Evolutionary conservation across 345 rosid species (phyloP).

Genomic region (Theobroma cacao): DNA sequence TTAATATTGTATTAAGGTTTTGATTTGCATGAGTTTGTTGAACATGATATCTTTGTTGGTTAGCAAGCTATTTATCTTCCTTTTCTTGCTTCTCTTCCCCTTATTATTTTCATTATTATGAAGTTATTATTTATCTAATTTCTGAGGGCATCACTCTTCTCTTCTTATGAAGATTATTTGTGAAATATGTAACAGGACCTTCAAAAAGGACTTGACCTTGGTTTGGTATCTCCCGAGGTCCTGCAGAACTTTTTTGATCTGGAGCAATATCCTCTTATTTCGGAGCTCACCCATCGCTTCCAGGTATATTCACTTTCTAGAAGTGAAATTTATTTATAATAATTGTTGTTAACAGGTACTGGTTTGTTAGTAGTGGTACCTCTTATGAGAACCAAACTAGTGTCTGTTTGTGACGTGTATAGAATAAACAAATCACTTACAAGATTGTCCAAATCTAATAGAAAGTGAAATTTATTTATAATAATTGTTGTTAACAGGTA

Average conservation of each 20-base stretch:
- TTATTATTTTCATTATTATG: neutral
- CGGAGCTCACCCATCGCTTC: constrained; percentile 79
- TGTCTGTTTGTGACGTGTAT: neutral
- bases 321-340: neutral
- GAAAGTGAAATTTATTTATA: too few relatives aligned
- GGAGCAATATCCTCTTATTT: constrained; percentile 77
- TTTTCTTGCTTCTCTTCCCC: neutral
- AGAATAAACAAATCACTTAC: neutral
- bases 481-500: neutral
- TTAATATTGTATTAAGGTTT: neutral
- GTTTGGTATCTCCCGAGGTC: constrained; percentile 87
- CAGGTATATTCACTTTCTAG: constrained; percentile 48
- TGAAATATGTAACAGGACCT: constrained; percentile 61
- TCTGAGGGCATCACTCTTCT: neutral
- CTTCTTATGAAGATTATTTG: constrained; percentile 6
- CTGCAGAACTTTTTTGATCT: constrained; percentile 90
- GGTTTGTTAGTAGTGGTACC: too few relatives aligned
- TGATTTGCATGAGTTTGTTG: neutral
- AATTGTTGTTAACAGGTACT: neutral
- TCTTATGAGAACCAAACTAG: neutral
- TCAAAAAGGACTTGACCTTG: constrained; percentile 94
- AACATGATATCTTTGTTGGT: neutral
- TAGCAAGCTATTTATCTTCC: neutral
- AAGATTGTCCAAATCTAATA: neutral
- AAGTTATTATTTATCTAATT: neutral